Percentiles rank a stretch among this genome's conserved stretches.
Evolutionary conservation across 306 rosid species (phyloP).

Genomic region (Boehmeria nivea): DNA sequence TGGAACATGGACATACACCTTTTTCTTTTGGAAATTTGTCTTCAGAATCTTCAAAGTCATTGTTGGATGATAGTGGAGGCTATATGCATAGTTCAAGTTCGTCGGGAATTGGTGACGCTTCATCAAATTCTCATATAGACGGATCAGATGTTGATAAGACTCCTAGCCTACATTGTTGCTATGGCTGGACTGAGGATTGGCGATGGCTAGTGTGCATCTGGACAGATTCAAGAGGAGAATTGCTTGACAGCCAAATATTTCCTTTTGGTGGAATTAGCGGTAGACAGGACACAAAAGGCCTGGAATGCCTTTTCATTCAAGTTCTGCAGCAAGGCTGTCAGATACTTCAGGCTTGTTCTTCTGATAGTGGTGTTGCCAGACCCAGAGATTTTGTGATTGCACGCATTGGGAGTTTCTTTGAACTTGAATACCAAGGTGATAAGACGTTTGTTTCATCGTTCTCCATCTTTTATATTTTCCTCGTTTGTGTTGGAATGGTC

Average conservation of each 20-base stretch:
- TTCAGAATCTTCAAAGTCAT: conserved; percentile 67
- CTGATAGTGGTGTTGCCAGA: conserved; percentile 66
- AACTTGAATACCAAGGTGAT: conserved; percentile 92
- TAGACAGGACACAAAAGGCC: conserved; percentile 97
- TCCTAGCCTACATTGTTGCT: conserved; percentile 90
- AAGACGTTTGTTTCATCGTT: conserved; percentile 18
- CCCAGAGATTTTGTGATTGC: conserved; percentile 95
- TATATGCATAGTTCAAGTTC: conserved; percentile 53
- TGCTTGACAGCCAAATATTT: conserved; percentile 82
- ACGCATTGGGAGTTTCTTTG: conserved; percentile 89
- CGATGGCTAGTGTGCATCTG: conserved; percentile 97
- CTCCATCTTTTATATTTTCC: neutral
- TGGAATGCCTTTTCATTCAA: conserved; percentile 91
- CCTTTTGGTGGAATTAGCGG: conserved; percentile 99
- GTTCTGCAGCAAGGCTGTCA: conserved; percentile 96
- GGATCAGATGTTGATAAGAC: conserved; percentile 68
- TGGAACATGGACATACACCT: conserved; percentile 72
- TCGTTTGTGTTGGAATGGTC: neutral
- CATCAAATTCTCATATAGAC: conserved; percentile 60
- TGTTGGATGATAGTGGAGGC: conserved; percentile 63
- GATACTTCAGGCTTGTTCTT: conserved; percentile 78
- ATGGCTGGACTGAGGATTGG: conserved; percentile 99
- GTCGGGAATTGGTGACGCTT: conserved; percentile 63
- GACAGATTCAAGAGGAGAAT: conserved; percentile 97
- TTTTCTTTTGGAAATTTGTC: conserved; percentile 41